phyloP scores from a whole-genome alignment of 108 stramenopile species.

The Chaetoceros muelleri region DNA sequence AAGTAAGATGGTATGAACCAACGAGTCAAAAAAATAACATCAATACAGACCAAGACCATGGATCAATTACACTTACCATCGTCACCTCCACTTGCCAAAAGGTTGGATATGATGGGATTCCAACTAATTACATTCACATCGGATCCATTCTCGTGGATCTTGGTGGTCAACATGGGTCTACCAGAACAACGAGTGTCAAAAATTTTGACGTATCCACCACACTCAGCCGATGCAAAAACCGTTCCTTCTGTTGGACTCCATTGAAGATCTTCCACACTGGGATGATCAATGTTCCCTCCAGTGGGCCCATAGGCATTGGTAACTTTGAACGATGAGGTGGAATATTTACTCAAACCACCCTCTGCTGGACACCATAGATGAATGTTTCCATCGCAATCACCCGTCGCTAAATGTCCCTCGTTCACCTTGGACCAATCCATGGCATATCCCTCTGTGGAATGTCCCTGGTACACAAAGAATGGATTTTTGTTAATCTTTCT shows the following conservation, averaged over 20 bases:
- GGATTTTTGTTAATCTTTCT: slow-evolving; percentile 39
- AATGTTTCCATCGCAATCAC: slow-evolving; percentile 84
- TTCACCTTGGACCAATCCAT: slow-evolving; percentile 81
- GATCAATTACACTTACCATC: slow-evolving; percentile 64
- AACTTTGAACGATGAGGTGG: slow-evolving; percentile 30
- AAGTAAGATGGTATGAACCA: neutral
- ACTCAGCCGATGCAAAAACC: slow-evolving; percentile 86
- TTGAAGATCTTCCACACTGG: slow-evolving; percentile 91
- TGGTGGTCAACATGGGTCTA: slow-evolving; percentile 70
- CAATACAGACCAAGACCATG: neutral
- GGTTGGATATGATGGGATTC: slow-evolving; percentile 85
- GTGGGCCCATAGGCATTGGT: slow-evolving; percentile 35
- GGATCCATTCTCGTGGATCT: slow-evolving; percentile 48
- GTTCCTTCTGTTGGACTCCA: slow-evolving; percentile 92
- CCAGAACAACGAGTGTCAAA: slow-evolving; percentile 84
- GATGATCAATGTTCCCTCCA: slow-evolving; percentile 32
- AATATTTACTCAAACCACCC: slow-evolving; percentile 15
- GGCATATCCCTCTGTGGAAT: slow-evolving; percentile 86
- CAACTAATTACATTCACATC: slow-evolving; percentile 96
- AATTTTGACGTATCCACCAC: slow-evolving; percentile 69
- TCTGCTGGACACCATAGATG: slow-evolving; percentile 61
- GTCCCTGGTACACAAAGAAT: slow-evolving; percentile 67
- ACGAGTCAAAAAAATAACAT: neutral
- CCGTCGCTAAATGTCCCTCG: slow-evolving; percentile 74
- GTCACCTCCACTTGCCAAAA: slow-evolving; percentile 90